Base-by-base conservation (phyloP, 306 rosid species). In the Lithocarpus polystachyus region DNA sequence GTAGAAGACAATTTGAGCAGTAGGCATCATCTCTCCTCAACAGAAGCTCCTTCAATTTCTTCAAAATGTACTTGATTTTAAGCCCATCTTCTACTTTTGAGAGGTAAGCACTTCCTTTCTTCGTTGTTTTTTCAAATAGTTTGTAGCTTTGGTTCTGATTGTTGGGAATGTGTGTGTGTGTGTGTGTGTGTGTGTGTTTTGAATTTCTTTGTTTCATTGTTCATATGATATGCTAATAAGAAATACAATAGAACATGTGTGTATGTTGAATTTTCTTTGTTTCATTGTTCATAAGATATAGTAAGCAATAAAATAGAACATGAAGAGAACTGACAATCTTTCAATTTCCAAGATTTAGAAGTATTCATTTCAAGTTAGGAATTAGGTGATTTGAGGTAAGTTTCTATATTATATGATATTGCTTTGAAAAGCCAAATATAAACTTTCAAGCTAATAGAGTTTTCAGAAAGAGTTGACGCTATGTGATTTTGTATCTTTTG, bases 21-120 rank as follows among this genome's bases (percentile, higher is more conserved):
- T 3, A 82, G 79, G 24, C 71, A 81, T 80, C 88, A 83, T 91
- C 90, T 88, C 88, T 83, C 85, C 82, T 81, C 77, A 86, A 18
- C 88, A 5, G 84, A 81, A 84, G 90, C 72, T 82, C 81, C 87
- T 75, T 5, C 57, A 68, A 4, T 82, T 79, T 85, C 86, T 82
- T 68, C 31, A 48, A 19, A 17, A 23, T 15, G 15, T 76, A 19
- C 33, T 31, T 64, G 15, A 64, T 17, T 71, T 20, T 43, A 23
- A 53, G 10, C 3, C 29, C 48, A 45, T 56, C 24, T 0, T 28
- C 15, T 15, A 24, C 37, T 68, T 75, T 3, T 79, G 35, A 5
- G 54, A 40, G 52, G 62, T 33, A 54, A 3, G 33, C 3, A 56
- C 37, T 67, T 67, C 51, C 51, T 15, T 67, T 33, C 51, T n/a